Conservation (phyloP, 768 basidiomycete species). For the Rhizopogon sp. region DNA sequence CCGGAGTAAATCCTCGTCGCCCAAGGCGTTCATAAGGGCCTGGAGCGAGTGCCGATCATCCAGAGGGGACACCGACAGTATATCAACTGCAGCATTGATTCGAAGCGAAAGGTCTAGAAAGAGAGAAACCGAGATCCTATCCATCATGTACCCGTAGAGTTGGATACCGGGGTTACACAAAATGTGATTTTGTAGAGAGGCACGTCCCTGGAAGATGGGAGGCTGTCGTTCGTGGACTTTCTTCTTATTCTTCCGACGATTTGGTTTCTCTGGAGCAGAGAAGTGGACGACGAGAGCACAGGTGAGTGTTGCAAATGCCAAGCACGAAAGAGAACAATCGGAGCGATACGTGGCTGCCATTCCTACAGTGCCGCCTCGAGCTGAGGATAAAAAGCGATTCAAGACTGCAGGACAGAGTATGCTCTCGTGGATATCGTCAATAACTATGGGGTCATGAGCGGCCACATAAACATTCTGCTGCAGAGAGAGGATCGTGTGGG, state of each 20-base stretch:
- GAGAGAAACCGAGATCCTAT: conserved; percentile 36
- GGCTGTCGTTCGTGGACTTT: background rate
- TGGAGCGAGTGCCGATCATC: conserved; percentile 26
- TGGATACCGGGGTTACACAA: conserved; percentile 20
- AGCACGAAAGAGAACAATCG: conserved; percentile 26
- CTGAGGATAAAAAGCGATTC: conserved; percentile 23
- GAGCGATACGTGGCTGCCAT: conserved; percentile 38
- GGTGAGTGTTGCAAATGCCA: conserved; percentile 36
- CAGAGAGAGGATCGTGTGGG: conserved; percentile 18
- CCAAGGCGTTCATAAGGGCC: conserved; percentile 32
- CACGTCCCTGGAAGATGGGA: conserved; percentile 6
- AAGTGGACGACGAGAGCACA: conserved; percentile 32
- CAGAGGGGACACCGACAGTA: conserved; percentile 27
- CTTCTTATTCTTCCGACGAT: too few relatives aligned
- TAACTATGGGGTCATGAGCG: conserved; percentile 18
- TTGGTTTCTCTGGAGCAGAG: conserved; percentile 8
- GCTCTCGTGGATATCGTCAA: conserved; percentile 22
- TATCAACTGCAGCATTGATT: conserved; percentile 34
- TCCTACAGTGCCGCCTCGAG: conserved; percentile 27
- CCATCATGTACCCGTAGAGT: conserved; percentile 44
- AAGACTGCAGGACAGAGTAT: conserved; percentile 20
- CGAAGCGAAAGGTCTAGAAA: conserved; percentile 32
- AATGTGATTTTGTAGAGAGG: conserved; percentile 26
- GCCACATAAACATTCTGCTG: conserved; percentile 30
- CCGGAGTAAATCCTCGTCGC: conserved; percentile 27